A percentile compares a stretch with the other conserved stretches of the same genome.
Evolutionary conservation across 78 protist species (phyloP).

Genomic region (Creolimax fragrantissima): DNA sequence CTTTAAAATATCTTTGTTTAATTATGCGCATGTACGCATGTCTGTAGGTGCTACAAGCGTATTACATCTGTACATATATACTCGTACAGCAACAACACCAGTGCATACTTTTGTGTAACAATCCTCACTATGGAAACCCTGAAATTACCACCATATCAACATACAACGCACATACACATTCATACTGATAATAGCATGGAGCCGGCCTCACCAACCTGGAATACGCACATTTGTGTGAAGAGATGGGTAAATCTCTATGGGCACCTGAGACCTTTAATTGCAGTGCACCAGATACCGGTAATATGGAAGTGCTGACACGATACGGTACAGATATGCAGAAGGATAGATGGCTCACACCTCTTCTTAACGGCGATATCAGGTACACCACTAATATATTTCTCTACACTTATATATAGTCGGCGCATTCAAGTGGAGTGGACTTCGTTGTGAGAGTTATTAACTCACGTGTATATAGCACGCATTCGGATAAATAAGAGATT

Average conservation of each 20-base stretch:
- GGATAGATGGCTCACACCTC: slow-evolving; percentile 55
- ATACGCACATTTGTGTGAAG: slow-evolving; percentile 59
- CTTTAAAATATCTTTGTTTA: too few relatives aligned
- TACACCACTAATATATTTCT: background rate
- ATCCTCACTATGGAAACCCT: too few relatives aligned
- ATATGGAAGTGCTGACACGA: slow-evolving; percentile 63
- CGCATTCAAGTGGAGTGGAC: too few relatives aligned
- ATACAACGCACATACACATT: background rate
- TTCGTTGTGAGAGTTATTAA: too few relatives aligned
- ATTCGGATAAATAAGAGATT: too few relatives aligned
- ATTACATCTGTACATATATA: too few relatives aligned
- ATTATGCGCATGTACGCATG: too few relatives aligned
- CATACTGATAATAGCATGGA: background rate
- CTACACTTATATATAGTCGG: too few relatives aligned
- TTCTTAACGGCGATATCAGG: slow-evolving; percentile 61
- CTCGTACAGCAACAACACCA: too few relatives aligned
- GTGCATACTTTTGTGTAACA: too few relatives aligned
- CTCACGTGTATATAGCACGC: too few relatives aligned
- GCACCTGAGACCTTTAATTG: slow-evolving; percentile 64
- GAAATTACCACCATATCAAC: background rate
- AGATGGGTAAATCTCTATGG: slow-evolving; percentile 33
- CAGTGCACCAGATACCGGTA: slow-evolving; percentile 81
- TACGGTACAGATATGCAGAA: slow-evolving; percentile 68
- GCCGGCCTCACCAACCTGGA: slow-evolving; percentile 47
- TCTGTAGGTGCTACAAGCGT: too few relatives aligned